Base-by-base conservation (phyloP, 768 basidiomycete genomes). In the Lactarius tabidus region DNA sequence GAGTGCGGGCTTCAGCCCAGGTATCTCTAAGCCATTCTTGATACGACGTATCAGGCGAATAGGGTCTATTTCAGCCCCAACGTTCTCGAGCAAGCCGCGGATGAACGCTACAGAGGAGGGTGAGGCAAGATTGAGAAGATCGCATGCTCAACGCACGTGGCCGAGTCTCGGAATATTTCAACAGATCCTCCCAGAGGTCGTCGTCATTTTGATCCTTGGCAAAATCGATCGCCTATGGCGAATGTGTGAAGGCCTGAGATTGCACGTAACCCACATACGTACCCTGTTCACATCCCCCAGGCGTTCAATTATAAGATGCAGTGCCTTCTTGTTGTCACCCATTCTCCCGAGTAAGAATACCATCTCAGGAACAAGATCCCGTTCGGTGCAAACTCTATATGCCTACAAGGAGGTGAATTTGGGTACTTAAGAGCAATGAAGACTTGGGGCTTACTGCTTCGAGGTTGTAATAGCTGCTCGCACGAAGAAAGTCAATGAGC, bases 181-280 rank as follows among this genome's bases (percentile, higher is more conserved):
- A 78, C 10, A 99, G 81, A 73, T 98, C 96, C 71, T 98, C 96
- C 97, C 96, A 99, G 0, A 99, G 84, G 74, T 98, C 97, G 66
- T 95, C 89, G 68, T 98, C 97, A 59, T 88, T 89, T 74, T 98
- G 96, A 74, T 98, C 95, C 72, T 95, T 96, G 2, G 95, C 96
- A 68, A 99, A 99, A 64, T 98, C 96, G 71, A 99, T 98, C 3
- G 96, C 62, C 57, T 66, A 23, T 29, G 45, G 26, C 20, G 26
- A 45, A 7, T 29, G 29, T 41, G 23, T 58, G 4, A 62, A 52
- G 35, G 17, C 15, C n/a, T 29, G 35, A 3, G 12, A 63, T 7
- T 15, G 20, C 43, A n/a, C 17, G 23, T n/a, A 8, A 62, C 14
- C n/a, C 10, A 9, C 10, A 26, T 4, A 75, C 85, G 59, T 72